Conservation (phyloP, 2,329 filamentous ascomycete genomes). For the Ophiocordyceps camponoti-rufipedis region DNA sequence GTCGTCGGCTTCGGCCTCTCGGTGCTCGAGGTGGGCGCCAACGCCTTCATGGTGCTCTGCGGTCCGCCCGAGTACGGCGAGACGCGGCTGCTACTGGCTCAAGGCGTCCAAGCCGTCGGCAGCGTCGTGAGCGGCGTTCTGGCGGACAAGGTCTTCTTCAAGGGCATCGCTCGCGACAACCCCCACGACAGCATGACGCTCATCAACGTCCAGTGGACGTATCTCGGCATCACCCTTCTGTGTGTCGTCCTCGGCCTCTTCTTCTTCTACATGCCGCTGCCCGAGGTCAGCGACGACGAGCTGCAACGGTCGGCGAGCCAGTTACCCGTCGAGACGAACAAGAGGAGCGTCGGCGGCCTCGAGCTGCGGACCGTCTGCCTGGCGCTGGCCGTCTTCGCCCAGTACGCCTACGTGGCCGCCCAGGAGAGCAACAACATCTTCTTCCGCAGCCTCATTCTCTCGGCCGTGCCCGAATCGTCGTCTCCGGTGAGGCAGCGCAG, state of each 20-base stretch:
- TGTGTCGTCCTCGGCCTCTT: conserved; percentile 52
- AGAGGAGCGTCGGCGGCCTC: conserved; percentile 27
- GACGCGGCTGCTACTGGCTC: conserved; percentile 55
- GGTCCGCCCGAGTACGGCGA: conserved; percentile 58
- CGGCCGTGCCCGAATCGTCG: conserved; percentile 15
- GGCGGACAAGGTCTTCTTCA: conserved; percentile 59
- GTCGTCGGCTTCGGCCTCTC: conserved; percentile 62
- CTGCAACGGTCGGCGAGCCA: conserved; percentile 28
- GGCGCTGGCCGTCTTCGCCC: conserved; percentile 52
- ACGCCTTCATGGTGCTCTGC: conserved; percentile 55
- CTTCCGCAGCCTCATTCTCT: conserved; percentile 32
- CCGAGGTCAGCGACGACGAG: conserved; percentile 39
- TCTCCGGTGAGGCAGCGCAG: conserved; percentile 7
- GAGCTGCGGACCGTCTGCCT: conserved; percentile 39
- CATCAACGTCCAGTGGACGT: conserved; percentile 68
- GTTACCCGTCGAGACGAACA: conserved; percentile 31
- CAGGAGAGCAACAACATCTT: conserved; percentile 49
- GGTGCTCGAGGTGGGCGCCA: conserved; percentile 64
- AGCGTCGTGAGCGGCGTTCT: conserved; percentile 55
- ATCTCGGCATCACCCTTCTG: conserved; percentile 61
- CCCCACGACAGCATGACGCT: conserved; percentile 26
- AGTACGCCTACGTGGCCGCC: conserved; percentile 63
- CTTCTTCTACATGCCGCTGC: conserved; percentile 50
- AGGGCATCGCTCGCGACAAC: conserved; percentile 24
- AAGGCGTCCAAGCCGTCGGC: conserved; percentile 59